Conservation (phyloP, 2,329 filamentous ascomycete species). For the Triangularia setosa region DNA sequence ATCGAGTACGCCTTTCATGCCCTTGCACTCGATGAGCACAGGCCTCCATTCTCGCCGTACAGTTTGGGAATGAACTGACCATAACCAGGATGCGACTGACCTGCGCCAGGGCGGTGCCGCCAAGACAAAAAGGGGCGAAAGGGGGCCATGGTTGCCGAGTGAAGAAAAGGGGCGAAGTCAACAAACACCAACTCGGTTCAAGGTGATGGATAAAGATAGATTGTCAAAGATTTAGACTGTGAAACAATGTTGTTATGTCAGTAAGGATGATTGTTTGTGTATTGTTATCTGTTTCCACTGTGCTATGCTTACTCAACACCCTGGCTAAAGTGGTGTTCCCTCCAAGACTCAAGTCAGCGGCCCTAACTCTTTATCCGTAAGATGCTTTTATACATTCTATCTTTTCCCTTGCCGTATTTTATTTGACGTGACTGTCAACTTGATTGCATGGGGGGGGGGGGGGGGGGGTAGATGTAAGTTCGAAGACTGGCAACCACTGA, state of each 20-base stretch:
- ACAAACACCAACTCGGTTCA: neutral
- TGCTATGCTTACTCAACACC: no score
- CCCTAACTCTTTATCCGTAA: no score
- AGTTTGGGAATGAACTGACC: constrained; percentile 15
- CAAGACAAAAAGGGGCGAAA: neutral
- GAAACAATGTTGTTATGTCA: neutral
- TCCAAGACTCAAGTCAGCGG: no score
- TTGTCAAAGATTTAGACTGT: neutral
- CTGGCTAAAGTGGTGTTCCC: no score
- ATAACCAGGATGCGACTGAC: constrained; percentile 21
- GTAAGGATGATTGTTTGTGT: no score
- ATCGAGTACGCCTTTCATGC: constrained; percentile 58
- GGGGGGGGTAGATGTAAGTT: no score
- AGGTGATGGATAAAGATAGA: neutral
- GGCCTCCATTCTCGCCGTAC: constrained; percentile 42
- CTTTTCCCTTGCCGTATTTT: no score
- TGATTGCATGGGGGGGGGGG: no score
- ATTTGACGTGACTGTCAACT: no score
- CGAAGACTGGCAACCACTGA: no score
- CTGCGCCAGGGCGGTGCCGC: constrained; percentile 35
- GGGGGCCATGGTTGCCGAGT: neutral
- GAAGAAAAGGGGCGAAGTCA: neutral
- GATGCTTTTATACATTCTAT: no score
- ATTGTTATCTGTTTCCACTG: no score
- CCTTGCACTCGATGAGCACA: constrained; percentile 54